phyloP scores from a whole-genome alignment of 2,329 filamentous ascomycete genomes.

The Beauveria sp. region DNA sequence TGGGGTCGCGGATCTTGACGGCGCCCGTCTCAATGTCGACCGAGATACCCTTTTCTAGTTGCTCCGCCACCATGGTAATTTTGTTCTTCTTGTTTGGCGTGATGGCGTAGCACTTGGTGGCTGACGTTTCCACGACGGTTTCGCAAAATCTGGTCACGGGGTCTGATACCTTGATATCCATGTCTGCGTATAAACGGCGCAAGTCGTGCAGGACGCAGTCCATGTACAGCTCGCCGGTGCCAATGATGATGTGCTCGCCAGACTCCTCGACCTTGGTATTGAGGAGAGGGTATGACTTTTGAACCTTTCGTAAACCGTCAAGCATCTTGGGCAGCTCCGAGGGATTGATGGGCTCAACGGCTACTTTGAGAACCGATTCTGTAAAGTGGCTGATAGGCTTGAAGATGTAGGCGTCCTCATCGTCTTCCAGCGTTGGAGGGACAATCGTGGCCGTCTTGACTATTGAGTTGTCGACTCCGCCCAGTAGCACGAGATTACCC shows the following conservation, averaged over 20 bases:
- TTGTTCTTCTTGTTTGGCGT: conserved; percentile 99
- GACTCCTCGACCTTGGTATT: conserved; percentile 97
- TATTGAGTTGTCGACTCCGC: conserved; percentile 94
- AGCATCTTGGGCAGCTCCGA: conserved; percentile 98
- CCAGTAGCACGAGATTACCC: conserved; percentile 86
- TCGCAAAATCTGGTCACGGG: conserved; percentile 97
- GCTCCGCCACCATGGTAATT: conserved; percentile 96
- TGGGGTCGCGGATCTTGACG: conserved; percentile 87
- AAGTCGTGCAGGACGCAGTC: conserved; percentile 96
- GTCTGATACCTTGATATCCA: conserved; percentile 98
- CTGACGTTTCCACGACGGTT: conserved; percentile 93
- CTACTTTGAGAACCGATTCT: conserved; percentile 94
- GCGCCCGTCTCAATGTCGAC: conserved; percentile 87
- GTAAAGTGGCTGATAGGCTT: conserved; percentile 89
- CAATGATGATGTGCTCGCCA: conserved; percentile 89
- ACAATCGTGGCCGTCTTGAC: conserved; percentile 95
- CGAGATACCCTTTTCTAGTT: conserved; percentile 88
- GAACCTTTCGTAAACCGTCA: conserved; percentile 90
- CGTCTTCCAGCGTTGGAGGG: conserved; percentile 68
- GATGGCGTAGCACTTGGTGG: conserved; percentile 94
- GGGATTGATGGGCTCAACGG: conserved; percentile 95
- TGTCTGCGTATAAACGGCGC: conserved; percentile 88
- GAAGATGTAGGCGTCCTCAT: conserved; percentile 94
- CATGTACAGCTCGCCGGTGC: conserved; percentile 98
- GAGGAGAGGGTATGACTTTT: conserved; percentile 94